Evolutionary conservation across 2,329 filamentous ascomycete genomes (phyloP).

Genomic region (Claviceps fusiformis): DNA sequence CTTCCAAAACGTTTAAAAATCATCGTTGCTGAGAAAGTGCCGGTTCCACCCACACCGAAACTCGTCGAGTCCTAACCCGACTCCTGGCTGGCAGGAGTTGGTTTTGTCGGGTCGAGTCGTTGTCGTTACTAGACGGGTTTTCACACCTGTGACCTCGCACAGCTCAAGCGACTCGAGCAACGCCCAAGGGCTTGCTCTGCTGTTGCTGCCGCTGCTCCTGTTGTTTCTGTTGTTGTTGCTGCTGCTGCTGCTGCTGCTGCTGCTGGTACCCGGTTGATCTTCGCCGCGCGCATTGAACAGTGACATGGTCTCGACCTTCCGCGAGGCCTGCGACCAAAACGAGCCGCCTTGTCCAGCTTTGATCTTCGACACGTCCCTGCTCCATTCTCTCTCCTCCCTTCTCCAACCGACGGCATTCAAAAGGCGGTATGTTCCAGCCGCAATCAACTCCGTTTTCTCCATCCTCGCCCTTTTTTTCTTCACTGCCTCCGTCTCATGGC

Average conservation of each 20-base stretch:
- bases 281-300: not conserved
- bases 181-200: too few species aligned
- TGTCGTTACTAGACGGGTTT: not conserved
- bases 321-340: not conserved
- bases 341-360: not conserved
- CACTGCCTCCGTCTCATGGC: conserved; percentile 21
- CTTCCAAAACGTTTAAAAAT: not conserved
- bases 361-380: not conserved
- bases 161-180: conserved; percentile 1
- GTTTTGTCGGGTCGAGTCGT: not conserved
- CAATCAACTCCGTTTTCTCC: conserved; percentile 35
- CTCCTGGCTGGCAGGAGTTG: not conserved
- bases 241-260: not conserved
- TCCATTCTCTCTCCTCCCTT: not conserved
- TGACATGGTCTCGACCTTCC: not conserved
- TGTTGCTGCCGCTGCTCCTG: too few species aligned
- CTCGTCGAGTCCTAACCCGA: not conserved
- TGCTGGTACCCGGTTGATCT: conserved; percentile 3
- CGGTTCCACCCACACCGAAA: conserved; percentile 1
- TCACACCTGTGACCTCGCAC: conserved; percentile 1
- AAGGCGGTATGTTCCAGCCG: conserved; percentile 39
- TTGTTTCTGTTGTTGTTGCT: not conserved
- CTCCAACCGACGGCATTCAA: not conserved
- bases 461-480: conserved; percentile 24
- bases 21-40: not conserved